Evolutionary conservation across 768 basidiomycete genomes (phyloP).

Genomic region (Lactarius deliciosus): DNA sequence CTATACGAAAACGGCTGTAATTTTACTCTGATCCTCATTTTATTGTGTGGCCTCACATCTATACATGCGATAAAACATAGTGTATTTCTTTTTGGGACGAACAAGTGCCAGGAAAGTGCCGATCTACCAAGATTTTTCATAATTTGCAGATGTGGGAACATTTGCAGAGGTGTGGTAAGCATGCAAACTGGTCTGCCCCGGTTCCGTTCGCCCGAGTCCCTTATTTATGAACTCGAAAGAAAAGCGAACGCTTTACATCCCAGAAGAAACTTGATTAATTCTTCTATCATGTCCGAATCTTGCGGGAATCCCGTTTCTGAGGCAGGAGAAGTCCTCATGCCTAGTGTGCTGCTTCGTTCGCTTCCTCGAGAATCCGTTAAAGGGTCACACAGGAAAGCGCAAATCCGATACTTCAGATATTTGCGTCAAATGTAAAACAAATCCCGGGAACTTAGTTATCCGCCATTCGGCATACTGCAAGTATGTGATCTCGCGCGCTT

Average conservation of each 20-base stretch:
- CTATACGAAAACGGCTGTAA: no score
- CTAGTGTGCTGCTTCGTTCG: conserved; percentile 45
- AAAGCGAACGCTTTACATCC: background rate
- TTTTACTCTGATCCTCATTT: no score
- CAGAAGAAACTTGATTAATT: background rate
- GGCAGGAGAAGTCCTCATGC: conserved; percentile 58
- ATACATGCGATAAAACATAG: no score
- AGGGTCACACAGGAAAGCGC: conserved; percentile 47
- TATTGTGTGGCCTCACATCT: no score
- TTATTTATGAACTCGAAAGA: background rate
- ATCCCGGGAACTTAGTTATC: conserved; percentile 65
- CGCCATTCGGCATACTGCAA: conserved; percentile 85
- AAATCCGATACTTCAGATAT: conserved; percentile 65
- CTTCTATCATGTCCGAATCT: conserved; percentile 27
- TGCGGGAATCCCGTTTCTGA: conserved; percentile 67
- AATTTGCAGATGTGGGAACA: no score
- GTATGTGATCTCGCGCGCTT: conserved; percentile 41
- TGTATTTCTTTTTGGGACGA: no score
- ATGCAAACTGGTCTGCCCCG: no score
- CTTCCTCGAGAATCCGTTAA: background rate
- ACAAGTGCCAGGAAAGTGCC: no score
- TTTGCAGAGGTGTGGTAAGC: no score
- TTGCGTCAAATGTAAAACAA: conserved; percentile 75
- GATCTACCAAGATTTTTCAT: no score
- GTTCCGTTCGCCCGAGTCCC: background rate